Evolutionary conservation across 495 filamentous ascomycete species (phyloP), one percentile per base, ranked within the genome.

Genomic region (Aspergillus coremiiformis): DNA sequence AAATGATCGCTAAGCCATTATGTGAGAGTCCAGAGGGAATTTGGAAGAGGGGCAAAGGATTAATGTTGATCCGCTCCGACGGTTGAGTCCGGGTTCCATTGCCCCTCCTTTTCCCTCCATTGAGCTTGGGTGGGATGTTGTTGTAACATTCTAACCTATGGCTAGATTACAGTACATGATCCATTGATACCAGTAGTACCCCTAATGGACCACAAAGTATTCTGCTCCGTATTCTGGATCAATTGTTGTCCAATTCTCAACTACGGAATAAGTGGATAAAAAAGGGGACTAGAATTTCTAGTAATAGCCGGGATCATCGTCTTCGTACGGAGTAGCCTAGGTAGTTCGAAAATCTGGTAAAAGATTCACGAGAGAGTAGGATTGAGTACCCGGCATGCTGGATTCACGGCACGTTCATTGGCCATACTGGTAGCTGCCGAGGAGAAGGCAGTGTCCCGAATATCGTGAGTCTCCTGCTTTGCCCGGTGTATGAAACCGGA

Each of bases 401-500:
- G 44, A 39, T 55, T 50, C 43, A n/a, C 1, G 6, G 44, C 12
- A 35, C 43, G 53, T 59, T 62, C 21, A 73, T 73, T 73, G 70
- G 70, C 47, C 50, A 54, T 52, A 27, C 54, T 55, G 64, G 63
- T 51, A 69, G 63, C 54, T 66, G 61, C 58, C 62, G 68, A 69
- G 66, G 64, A 61, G 60, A n/a, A 49, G 55, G 46, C 20, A 37
- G 15, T 44, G 50, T 24, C 4, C 45, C 48, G 66, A 64, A 73
- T 71, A 73, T 70, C 67, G 68, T 73, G 64, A 61, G 23, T 61
- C 66, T 72, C 72, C 72, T 75, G 72, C 63, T 72, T 74, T 72
- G 63, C 69, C 72, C 72, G 72, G 72, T 74, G 69, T 73, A 69
- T 73, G 70, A 74, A 74, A 75, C 68, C 69, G 70, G 72, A 73